Evolutionary conservation across 2,329 filamentous ascomycete genomes (phyloP), one percentile per base, ranked within the genome.

Genomic region (Penicillium oxalicum): DNA sequence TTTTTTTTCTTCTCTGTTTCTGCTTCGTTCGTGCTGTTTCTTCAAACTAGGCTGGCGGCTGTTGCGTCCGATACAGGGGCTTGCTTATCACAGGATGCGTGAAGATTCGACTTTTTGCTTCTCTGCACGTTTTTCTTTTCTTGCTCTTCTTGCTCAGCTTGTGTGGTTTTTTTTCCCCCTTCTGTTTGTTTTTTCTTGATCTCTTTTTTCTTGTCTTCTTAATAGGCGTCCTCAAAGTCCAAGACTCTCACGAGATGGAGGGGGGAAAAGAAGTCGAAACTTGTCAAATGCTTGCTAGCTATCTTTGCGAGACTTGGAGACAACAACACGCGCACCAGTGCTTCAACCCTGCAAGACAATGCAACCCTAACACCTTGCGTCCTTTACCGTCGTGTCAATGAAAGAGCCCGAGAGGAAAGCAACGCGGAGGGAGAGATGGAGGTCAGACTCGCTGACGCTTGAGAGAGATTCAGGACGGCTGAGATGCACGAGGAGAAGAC

Each of bases 231-330:
- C 59, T 56, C 49, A 52, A 32, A 32, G 54, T 55, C 51, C 51
- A 47, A 51, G 47, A 58, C 8, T 7, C 29, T 32, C 51, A 56
- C 51, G 59, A 65, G 60, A 63, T 63, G 61, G 60, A 66, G 61
- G 62, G 53, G 61, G 63, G 58, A 62, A 63, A 53, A 62, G 63
- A 58, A 62, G 64, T 61, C 66, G 61, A 55, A 68, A 66, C 58
- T 68, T 69, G 66, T 70, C 67, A 44, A 70, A 71, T 71, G 67
- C 62, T 72, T 70, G 67, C 69, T 72, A 71, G 68, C 69, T 71
- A 72, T 66, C 60, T 68, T 66, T 56, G 65, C 62, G 65, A 65
- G 62, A 67, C 56, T 61, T 60, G 62, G 11, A 67, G 60, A 66
- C 60, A 67, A 67, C 59, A 65, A 66, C 57, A 70, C 58, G 63